These are phyloP conservation scores for Ustilago trichophora DNA, from an alignment of 1,284 basidiomycete species.

Conservation along the genomic window DNA sequence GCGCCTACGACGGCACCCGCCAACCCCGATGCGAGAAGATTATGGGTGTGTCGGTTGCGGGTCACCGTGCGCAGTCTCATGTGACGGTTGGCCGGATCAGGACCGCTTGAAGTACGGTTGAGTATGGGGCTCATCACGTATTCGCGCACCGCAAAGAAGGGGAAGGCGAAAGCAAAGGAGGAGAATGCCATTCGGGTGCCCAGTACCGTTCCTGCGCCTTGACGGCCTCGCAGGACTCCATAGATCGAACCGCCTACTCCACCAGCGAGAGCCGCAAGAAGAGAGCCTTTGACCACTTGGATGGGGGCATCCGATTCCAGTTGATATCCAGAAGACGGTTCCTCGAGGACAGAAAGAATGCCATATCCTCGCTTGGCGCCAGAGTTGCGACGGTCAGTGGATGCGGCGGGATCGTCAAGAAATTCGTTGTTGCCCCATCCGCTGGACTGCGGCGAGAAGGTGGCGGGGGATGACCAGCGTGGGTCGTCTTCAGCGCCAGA, in stretches of 20 bases:
- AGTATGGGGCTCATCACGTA: constrained; percentile 34
- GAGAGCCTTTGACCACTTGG: constrained; percentile 46
- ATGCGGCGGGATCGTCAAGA: constrained; percentile 23
- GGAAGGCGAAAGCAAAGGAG: constrained; percentile 42
- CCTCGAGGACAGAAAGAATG: constrained; percentile 38
- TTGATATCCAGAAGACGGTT: constrained; percentile 2
- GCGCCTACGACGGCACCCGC: constrained; percentile 40
- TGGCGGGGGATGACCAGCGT: constrained; percentile 35
- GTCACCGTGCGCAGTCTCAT: constrained; percentile 22
- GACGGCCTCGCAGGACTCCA: constrained; percentile 30
- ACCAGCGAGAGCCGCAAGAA: constrained; percentile 33
- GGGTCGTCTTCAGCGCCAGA: constrained; percentile 36
- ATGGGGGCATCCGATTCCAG: constrained; percentile 42
- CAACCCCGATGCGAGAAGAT: constrained; percentile 26
- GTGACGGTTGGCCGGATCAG: constrained; percentile 19
- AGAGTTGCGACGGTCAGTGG: neutral
- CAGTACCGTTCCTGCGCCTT: constrained; percentile 34
- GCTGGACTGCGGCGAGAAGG: constrained; percentile 23
- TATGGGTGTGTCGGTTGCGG: constrained; percentile 30
- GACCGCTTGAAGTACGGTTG: constrained; percentile 34
- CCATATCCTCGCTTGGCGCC: constrained; percentile 14
- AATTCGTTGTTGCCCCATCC: constrained; percentile 42
- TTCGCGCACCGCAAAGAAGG: constrained; percentile 47
- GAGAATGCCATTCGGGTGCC: constrained; percentile 35
- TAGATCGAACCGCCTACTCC: constrained; percentile 35